Evolutionary conservation across 495 filamentous ascomycete genomes (phyloP), one percentile per base, ranked within the genome.

Genomic region (Chaetomidium leptoderma): DNA sequence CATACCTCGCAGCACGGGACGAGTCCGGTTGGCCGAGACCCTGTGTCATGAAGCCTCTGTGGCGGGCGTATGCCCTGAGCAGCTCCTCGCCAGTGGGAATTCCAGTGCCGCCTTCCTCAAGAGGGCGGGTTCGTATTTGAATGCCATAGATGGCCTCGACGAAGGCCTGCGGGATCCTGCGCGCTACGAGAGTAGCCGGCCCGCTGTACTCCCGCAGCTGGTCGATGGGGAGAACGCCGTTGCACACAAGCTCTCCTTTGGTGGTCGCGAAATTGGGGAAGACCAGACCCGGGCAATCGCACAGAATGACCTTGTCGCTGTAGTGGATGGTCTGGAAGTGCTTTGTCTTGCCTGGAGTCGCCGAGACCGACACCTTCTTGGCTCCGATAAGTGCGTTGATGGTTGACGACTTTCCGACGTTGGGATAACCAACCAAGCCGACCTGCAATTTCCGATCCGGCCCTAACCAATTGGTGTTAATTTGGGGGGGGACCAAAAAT

Each of bases 241-340:
- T 92, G 72, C 90, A 91, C 39, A 99, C 95, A 11, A 99, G 83
- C 66, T 99, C 95, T 26, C 89, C 95, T 73, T 97, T 97, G 27
- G 91, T 97, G 44, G 86, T 90, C 45, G 95, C 92, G 64, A 97
- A 99, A 72, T 97, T 97, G 57, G 95, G 92, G 74, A 99, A 97
- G 2, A 99, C 95, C 21, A 99, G 85, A 82, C 95, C 95, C 29
- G 95, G 95, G 66, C 95, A 99, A 84, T 99, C 95, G 75, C 95
- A 97, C 21, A 99, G 81, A 62, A 97, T 82, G 61, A 97, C 89
- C 59, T 85, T 81, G 16, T 91, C 86, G 60, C 88, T 91, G 46
- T 97, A 81, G 70, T 96, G 92, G 61, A 99, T 91, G 17, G 95
- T 99, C 71, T 99, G 95, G 76, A 99, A 99, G 66, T 99, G 95